phyloP scores from a whole-genome alignment of 208 protist genomes.

The Trypanosoma caninum region DNA sequence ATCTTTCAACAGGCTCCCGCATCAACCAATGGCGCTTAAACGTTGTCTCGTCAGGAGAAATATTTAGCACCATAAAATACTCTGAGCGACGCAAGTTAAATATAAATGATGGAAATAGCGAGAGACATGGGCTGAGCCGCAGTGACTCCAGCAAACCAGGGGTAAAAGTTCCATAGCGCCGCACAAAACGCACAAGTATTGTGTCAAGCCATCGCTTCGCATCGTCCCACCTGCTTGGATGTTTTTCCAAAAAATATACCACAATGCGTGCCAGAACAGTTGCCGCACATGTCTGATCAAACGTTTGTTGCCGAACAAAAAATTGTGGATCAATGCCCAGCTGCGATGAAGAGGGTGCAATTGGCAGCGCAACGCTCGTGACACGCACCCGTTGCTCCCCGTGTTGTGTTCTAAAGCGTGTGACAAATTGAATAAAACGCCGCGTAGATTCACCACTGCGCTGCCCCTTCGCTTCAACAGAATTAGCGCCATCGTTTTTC shows the following conservation, averaged over 20 bases:
- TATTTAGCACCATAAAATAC: conserved; percentile 98
- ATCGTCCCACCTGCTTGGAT: conserved; percentile 80
- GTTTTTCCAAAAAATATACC: conserved; percentile 62
- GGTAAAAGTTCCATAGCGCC: conserved; percentile 92
- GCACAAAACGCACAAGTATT: conserved; percentile 96
- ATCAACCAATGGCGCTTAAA: conserved; percentile 97
- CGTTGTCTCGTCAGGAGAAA: conserved; percentile 97
- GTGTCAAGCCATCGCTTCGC: conserved; percentile 98
- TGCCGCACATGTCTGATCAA: conserved; percentile 95
- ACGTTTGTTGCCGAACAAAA: conserved; percentile 55
- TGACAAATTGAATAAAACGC: conserved; percentile 94
- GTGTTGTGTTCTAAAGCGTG: conserved; percentile 86
- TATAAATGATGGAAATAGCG: conserved; percentile 98
- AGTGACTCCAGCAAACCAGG: conserved; percentile 86
- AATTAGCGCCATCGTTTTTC: conserved; percentile 2
- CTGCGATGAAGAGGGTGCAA: conserved; percentile 45
- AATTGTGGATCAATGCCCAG: conserved; percentile 33
- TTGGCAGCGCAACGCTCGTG: conserved; percentile 74
- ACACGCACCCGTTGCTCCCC: conserved; percentile 86
- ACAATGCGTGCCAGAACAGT: conserved; percentile 77
- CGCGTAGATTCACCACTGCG: conserved; percentile 19
- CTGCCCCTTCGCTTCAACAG: background rate
- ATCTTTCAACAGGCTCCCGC: conserved; percentile 93
- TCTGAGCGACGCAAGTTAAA: conserved; percentile 98
- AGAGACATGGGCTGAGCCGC: conserved; percentile 86